Percentiles rank a stretch among this genome's conserved stretches.
phyloP scores from a whole-genome alignment of 768 basidiomycete genomes.

The Amanita polypyramis region DNA sequence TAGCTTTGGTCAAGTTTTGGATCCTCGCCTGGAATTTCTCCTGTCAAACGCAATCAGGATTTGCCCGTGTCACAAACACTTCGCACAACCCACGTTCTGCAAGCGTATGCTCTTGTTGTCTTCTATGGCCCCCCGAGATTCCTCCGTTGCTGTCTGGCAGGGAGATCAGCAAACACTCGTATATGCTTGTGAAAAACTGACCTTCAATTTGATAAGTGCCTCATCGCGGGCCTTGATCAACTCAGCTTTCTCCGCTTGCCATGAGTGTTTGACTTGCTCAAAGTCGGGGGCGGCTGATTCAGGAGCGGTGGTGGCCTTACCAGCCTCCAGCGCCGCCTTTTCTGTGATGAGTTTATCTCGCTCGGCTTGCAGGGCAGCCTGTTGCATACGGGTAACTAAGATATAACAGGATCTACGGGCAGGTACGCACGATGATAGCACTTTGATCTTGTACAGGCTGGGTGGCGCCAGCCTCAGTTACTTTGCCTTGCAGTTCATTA shows the following conservation, averaged over 20 bases:
- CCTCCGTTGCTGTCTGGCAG: constrained; percentile 28
- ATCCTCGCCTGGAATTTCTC: constrained; percentile 53
- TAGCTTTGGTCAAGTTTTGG: constrained; percentile 39
- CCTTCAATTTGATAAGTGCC: constrained; percentile 50
- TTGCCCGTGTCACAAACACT: not conserved
- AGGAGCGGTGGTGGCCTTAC: constrained; percentile 15
- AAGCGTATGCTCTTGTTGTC: constrained; percentile 33
- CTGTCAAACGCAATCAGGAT: constrained; percentile 21
- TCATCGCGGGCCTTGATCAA: constrained; percentile 50
- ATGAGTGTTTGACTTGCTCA: constrained; percentile 19
- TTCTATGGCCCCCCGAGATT: constrained; percentile 31
- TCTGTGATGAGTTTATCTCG: constrained; percentile 53
- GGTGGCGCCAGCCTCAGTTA: constrained; percentile 13
- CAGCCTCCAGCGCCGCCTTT: constrained; percentile 35
- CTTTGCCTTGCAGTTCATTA: constrained; percentile 15
- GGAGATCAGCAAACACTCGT: constrained; percentile 2
- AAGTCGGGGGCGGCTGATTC: constrained; percentile 17
- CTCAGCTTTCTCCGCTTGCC: constrained; percentile 53
- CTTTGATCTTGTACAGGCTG: constrained; percentile 20
- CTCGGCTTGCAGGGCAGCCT: constrained; percentile 49
- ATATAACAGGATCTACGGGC: not conserved
- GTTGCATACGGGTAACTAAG: constrained; percentile 4
- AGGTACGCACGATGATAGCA: constrained; percentile 25
- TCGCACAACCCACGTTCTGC: constrained; percentile 24
- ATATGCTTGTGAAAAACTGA: constrained; percentile 13